phyloP scores from a whole-genome alignment of 768 basidiomycete genomes.

The Phaeotremella skinneri region DNA sequence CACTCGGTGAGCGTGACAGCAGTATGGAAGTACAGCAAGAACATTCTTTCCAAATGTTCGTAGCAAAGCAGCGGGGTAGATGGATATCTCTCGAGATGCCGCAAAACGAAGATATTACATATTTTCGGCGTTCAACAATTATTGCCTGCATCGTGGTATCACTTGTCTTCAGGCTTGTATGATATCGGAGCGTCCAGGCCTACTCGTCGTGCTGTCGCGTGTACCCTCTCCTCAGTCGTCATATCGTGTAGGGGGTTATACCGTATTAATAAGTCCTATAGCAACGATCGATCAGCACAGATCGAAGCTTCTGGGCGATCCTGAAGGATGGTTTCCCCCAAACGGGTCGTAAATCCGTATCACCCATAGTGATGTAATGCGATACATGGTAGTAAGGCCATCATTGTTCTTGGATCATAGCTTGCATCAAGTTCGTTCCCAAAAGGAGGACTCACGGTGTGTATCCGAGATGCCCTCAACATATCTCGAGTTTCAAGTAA shows the following conservation, averaged over 20 bases:
- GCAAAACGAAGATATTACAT: no score
- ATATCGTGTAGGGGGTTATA: slow-evolving; percentile 85
- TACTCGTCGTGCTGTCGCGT: slow-evolving; percentile 80
- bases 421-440: neutral
- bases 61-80: no score
- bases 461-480: slow-evolving; percentile 67
- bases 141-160: no score
- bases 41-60: no score
- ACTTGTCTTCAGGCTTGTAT: slow-evolving; percentile 23
- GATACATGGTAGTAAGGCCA: neutral
- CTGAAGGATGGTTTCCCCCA: neutral
- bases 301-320: neutral
- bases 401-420: neutral
- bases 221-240: slow-evolving; percentile 72
- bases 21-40: no score
- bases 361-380: neutral
- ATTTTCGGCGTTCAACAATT: no score
- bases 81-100: no score
- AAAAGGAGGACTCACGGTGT: slow-evolving; percentile 63
- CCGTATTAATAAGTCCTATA: slow-evolving; percentile 71
- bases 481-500: slow-evolving; percentile 55
- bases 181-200: slow-evolving; percentile 76
- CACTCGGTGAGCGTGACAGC: no score
- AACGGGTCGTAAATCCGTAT: neutral
- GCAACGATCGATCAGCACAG: neutral